Evolutionary conservation across 2,329 filamentous ascomycete species (phyloP), one percentile per base, ranked within the genome.

Genomic region (Kalmusia sp.): DNA sequence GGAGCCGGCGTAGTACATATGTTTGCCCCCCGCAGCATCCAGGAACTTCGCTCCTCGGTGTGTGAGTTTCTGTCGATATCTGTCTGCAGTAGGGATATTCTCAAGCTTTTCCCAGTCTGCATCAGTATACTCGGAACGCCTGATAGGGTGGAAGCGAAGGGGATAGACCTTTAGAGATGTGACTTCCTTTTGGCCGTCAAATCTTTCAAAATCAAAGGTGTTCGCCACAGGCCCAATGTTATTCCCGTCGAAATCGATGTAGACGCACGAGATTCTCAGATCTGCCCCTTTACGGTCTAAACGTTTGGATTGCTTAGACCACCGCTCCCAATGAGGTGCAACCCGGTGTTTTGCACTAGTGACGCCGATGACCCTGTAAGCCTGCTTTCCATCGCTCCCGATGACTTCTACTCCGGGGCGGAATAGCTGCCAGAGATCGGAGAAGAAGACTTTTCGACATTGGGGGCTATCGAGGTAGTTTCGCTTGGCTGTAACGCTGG

Each of bases 181-280:
- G 9, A 74, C 45, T 0, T 40, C 37, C 37, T 54, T 69, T 19
- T 65, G 60, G 3, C 67, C 67, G 0, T 68, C 68, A 35, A 64
- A 75, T 2, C 46, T 48, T 4, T 43, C 25, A 33, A 75, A 57
- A 0, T 51, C 15, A n/a, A 72, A 67, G 0, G 6, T 46, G 1
- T 52, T 59, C 1, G 2, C 9, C 0, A 73, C 65, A 0, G 70
- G 71, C 0, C 71, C 71, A 1, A 73, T 41, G 1, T 46, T 17
- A 3, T 59, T 60, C 0, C 72, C 73, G 28, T 76, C 69, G 45
- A 72, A 76, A 45, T 73, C 62, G 14, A 72, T 56, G 22, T 65
- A 62, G 12, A 68, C 59, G 27, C 51, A 54, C n/a, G 15, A 19
- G 7, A 54, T 39, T 7, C 30, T 38, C 5, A 54, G 25, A 3